Percentiles rank a stretch among this genome's conserved stretches.
phyloP scores from a whole-genome alignment of 768 basidiomycete genomes.

The Polyporus arcularius region DNA sequence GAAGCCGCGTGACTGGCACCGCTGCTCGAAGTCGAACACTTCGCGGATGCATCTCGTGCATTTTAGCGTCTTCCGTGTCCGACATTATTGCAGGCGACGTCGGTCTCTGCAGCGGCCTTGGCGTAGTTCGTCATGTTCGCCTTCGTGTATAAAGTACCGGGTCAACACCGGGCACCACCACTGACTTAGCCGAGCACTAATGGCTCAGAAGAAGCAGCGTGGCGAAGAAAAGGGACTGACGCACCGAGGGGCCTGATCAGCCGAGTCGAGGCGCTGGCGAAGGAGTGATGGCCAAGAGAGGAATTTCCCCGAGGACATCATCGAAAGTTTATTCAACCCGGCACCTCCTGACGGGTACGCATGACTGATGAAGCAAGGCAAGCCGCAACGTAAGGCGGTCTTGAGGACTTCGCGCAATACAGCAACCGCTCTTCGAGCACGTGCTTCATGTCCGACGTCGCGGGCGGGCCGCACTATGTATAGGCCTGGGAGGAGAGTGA shows the following conservation, averaged over 20 bases:
- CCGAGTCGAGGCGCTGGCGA: background rate
- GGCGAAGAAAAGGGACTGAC: too few relatives aligned
- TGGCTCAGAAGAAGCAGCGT: background rate
- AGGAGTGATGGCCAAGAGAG: background rate
- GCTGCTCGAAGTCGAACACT: background rate
- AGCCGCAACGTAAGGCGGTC: background rate
- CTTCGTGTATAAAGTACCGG: constrained; percentile 1
- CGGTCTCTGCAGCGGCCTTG: constrained; percentile 8
- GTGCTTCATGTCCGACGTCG: background rate
- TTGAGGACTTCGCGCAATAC: background rate
- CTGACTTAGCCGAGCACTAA: background rate
- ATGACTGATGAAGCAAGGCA: background rate
- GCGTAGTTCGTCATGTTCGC: background rate
- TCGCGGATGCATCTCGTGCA: background rate
- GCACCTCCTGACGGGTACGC: constrained; percentile 10
- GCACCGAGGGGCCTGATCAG: background rate
- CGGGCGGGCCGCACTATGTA: background rate
- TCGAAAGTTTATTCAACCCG: constrained; percentile 1
- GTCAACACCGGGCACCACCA: constrained; percentile 5
- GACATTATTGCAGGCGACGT: background rate
- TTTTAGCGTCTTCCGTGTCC: background rate
- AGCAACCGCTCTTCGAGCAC: background rate
- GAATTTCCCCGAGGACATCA: constrained; percentile 10
- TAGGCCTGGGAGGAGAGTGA: background rate
- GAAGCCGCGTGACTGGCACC: constrained; percentile 8